phyloP scores from a whole-genome alignment of 1,284 basidiomycete species.

The Trichosporon coremiiforme region DNA sequence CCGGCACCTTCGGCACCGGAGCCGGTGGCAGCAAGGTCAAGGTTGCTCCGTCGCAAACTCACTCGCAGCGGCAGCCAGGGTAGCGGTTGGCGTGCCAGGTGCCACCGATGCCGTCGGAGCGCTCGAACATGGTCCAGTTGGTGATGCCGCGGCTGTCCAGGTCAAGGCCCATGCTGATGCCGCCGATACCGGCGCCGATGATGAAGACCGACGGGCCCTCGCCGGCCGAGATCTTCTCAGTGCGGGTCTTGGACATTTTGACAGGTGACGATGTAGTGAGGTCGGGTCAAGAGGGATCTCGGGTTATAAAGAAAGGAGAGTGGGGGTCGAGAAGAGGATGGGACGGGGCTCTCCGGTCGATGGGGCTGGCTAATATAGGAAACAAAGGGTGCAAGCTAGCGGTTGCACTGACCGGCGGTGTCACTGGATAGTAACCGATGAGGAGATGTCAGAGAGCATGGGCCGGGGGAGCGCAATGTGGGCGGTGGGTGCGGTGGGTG shows the following conservation, averaged over 20 bases:
- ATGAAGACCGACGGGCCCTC: conserved; percentile 22
- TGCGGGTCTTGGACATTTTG: conserved; percentile 16
- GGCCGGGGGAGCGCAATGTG: no score
- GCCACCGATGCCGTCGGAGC: conserved; percentile 29
- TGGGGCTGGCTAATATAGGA: background rate
- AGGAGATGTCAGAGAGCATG: background rate
- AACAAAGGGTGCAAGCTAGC: background rate
- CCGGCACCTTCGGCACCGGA: background rate
- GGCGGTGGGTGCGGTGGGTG: background rate
- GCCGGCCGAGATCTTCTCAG: conserved; percentile 7
- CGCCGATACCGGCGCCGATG: conserved; percentile 28
- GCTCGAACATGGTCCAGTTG: conserved; percentile 28
- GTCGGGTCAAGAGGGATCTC: background rate
- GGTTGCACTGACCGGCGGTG: background rate
- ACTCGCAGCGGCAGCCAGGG: conserved; percentile 48
- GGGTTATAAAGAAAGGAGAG: background rate
- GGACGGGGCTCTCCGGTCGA: no score
- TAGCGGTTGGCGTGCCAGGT: conserved; percentile 32
- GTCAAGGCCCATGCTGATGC: conserved; percentile 28
- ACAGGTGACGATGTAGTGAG: background rate
- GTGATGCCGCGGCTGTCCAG: conserved; percentile 27
- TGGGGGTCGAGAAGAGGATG: background rate
- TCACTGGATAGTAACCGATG: background rate
- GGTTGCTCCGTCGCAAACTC: background rate
- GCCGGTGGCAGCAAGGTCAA: background rate